phyloP scores from a whole-genome alignment of 1,139 yeast genomes.

The Sugiyamaella neomexicana region DNA sequence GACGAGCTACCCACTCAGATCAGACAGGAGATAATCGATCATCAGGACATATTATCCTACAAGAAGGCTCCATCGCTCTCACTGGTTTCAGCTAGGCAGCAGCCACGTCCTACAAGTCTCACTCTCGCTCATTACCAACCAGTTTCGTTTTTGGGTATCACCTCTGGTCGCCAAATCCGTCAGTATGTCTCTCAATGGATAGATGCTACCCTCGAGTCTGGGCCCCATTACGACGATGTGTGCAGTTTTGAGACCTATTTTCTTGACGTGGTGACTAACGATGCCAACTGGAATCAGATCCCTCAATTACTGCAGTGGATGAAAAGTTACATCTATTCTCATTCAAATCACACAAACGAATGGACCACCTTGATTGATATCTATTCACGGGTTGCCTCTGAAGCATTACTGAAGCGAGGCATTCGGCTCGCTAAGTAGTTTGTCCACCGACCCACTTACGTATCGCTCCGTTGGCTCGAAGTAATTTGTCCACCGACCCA shows the following conservation, averaged over 20 bases:
- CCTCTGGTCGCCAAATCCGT: conserved; percentile 43
- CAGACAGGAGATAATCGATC: conserved; percentile 24
- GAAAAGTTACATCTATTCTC: conserved; percentile 11
- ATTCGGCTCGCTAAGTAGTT: conserved; percentile 5
- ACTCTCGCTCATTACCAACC: conserved; percentile 33
- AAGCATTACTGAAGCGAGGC: conserved; percentile 13
- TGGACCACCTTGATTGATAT: conserved; percentile 23
- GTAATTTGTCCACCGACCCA: too few species aligned
- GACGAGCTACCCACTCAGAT: conserved; percentile 21
- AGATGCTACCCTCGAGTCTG: conserved; percentile 45
- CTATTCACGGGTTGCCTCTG: conserved; percentile 13
- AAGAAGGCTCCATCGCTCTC: not conserved
- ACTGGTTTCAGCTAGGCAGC: conserved; percentile 22
- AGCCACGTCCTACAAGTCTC: not conserved
- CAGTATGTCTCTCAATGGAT: conserved; percentile 52
- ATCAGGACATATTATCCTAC: conserved; percentile 4
- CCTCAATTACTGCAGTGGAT: conserved; percentile 28
- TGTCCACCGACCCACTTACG: too few species aligned
- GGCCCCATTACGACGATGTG: conserved; percentile 63
- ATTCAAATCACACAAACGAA: conserved; percentile 1
- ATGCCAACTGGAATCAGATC: conserved; percentile 33
- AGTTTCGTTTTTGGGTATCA: conserved; percentile 42
- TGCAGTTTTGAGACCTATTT: conserved; percentile 31
- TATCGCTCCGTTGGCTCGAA: too few species aligned
- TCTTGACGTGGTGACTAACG: conserved; percentile 20